These are phyloP conservation scores for Aegilops sharonensis DNA, from an alignment of 176 grass and related monocot genomes.

Conservation along the genomic window DNA sequence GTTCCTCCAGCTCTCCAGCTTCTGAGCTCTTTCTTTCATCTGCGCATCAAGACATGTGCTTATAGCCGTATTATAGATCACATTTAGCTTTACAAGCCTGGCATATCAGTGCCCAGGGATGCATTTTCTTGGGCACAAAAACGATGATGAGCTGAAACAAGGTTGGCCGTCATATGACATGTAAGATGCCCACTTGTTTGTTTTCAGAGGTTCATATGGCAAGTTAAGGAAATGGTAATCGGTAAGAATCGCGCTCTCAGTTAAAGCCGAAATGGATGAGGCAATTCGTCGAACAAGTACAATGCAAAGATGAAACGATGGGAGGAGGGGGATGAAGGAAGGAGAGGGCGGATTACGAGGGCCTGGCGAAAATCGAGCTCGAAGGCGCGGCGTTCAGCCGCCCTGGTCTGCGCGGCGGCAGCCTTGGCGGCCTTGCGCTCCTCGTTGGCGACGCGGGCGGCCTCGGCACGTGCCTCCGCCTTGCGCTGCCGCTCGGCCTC, in stretches of 20 bases:
- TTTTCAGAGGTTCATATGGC: not conserved
- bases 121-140: not conserved
- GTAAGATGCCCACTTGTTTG: not conserved
- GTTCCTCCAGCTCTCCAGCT: conserved; percentile 70
- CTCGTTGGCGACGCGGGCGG: conserved; percentile 63
- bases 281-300: not conserved
- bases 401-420: conserved; percentile 66
- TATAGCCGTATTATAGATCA: conserved; percentile 2
- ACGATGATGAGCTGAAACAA: not conserved
- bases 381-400: conserved; percentile 61
- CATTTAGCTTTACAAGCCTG: not conserved
- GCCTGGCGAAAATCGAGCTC: conserved; percentile 73
- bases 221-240: not conserved
- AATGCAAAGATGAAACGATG: not conserved
- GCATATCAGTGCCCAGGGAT: not conserved
- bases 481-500: conserved; percentile 71
- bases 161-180: not conserved
- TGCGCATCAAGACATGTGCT: conserved; percentile 24
- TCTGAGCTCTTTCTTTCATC: conserved; percentile 90
- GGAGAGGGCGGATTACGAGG: conserved; percentile 38
- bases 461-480: conserved; percentile 72
- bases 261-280: not conserved
- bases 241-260: not conserved
- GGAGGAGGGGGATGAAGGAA: not conserved
- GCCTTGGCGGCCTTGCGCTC: conserved; percentile 78